These are phyloP conservation scores for Penicillium paneum DNA, from an alignment of 2,329 filamentous ascomycete species.

Conservation along the genomic window DNA sequence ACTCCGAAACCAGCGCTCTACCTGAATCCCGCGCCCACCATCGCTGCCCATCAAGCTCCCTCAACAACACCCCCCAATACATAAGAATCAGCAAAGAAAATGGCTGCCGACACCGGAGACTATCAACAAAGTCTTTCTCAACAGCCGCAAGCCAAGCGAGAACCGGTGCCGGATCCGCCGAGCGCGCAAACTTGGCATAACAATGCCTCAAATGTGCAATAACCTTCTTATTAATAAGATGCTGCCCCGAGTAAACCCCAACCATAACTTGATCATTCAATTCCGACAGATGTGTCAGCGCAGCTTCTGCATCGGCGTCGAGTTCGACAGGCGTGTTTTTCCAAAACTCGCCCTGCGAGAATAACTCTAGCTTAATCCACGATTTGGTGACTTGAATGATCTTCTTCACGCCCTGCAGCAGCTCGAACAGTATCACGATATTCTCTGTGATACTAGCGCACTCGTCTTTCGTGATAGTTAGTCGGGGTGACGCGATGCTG, in stretches of 20 bases:
- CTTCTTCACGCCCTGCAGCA: slow-evolving; percentile 29
- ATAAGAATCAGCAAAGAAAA: slow-evolving; percentile 26
- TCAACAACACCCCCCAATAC: slow-evolving; percentile 28
- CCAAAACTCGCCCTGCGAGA: slow-evolving; percentile 49
- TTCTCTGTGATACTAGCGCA: slow-evolving; percentile 24
- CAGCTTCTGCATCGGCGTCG: slow-evolving; percentile 19
- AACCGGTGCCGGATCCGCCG: slow-evolving; percentile 24
- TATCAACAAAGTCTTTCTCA: slow-evolving; percentile 22
- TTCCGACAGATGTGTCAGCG: slow-evolving; percentile 15
- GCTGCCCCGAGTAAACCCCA: slow-evolving; percentile 9
- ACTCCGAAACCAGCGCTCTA: slow-evolving; percentile 17
- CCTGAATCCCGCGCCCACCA: slow-evolving; percentile 30
- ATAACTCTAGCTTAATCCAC: slow-evolving; percentile 51
- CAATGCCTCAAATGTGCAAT: slow-evolving; percentile 26
- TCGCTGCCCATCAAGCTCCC: slow-evolving; percentile 17
- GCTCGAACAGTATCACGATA: slow-evolving; percentile 26
- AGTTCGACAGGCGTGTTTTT: slow-evolving; percentile 32
- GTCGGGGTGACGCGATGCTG: slow-evolving; percentile 25
- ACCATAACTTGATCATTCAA: slow-evolving; percentile 21
- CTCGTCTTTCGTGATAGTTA: slow-evolving; percentile 13
- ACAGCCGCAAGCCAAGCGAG: slow-evolving; percentile 28
- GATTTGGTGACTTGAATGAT: slow-evolving; percentile 23
- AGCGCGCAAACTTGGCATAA: slow-evolving; percentile 24
- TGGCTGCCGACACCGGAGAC: slow-evolving; percentile 15
- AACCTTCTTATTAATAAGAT: slow-evolving; percentile 17